A percentile compares a stretch with the other conserved stretches of the same genome.
These are phyloP conservation scores for Xylariaceae sp. DNA, from an alignment of 2,329 filamentous ascomycete species.

Conservation along the genomic window DNA sequence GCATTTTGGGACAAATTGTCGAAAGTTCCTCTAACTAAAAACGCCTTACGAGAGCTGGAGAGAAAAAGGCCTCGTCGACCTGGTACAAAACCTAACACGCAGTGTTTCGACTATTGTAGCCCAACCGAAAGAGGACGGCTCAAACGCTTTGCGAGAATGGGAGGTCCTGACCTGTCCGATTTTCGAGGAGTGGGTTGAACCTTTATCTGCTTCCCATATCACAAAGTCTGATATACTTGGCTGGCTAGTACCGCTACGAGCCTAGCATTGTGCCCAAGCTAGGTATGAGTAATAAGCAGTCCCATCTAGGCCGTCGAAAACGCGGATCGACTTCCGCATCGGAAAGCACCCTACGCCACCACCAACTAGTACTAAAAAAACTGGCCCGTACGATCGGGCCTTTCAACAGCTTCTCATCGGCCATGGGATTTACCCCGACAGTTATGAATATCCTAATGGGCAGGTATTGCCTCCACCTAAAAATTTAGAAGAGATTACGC, in stretches of 20 bases:
- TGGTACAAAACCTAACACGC: conserved; percentile 28
- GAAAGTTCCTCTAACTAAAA: conserved; percentile 36
- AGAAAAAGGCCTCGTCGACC: conserved; percentile 22
- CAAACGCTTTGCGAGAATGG: too few relatives aligned
- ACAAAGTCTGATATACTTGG: conserved; percentile 28
- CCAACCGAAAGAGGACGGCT: conserved; percentile 14
- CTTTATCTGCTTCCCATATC: conserved; percentile 21
- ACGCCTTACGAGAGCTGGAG: too few relatives aligned
- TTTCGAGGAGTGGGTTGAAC: conserved; percentile 42
- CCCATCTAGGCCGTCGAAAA: conserved; percentile 11
- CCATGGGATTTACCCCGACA: conserved; percentile 31
- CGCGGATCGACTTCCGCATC: conserved; percentile 12
- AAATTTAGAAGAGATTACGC: conserved; percentile 20
- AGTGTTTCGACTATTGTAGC: conserved; percentile 4
- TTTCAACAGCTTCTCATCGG: conserved; percentile 41
- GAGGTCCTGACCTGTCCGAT: conserved; percentile 45
- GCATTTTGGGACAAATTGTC: conserved; percentile 41
- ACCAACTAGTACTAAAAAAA: conserved; percentile 26
- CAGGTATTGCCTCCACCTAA: conserved; percentile 5
- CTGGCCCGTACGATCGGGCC: conserved; percentile 13
- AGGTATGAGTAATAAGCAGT: not conserved
- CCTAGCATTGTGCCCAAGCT: not conserved
- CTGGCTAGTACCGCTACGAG: conserved; percentile 30
- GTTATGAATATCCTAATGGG: conserved; percentile 14
- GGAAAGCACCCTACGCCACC: conserved; percentile 32